Percentiles rank a stretch among this genome's conserved stretches.
phyloP scores from a whole-genome alignment of 192 early-diverging fungal species.

The Coemansia reversa region DNA sequence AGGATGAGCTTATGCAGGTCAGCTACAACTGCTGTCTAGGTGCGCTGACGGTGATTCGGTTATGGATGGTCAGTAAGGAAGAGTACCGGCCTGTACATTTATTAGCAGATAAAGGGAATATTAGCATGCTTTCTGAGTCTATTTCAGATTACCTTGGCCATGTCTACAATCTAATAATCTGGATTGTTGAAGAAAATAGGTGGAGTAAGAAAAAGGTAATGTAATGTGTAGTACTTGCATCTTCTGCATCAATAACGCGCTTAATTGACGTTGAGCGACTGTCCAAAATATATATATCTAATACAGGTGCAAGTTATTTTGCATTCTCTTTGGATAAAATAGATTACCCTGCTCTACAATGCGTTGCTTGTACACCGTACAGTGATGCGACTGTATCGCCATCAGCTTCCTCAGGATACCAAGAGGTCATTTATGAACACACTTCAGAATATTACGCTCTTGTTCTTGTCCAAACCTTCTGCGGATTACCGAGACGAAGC shows the following conservation, averaged over 20 bases:
- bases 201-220: conserved; percentile 45
- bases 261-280: not conserved
- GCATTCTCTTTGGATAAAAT: not conserved
- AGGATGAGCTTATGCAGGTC: conserved; percentile 11
- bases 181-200: conserved; percentile 25
- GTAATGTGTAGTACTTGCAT: not conserved
- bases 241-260: not conserved
- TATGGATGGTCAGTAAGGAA: conserved; percentile 43
- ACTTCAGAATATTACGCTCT: conserved; percentile 16
- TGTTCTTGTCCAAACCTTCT: conserved; percentile 21
- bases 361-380: conserved; percentile 33
- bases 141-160: conserved; percentile 24
- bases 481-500: conserved; percentile 9
- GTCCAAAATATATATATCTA: not conserved
- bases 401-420: conserved; percentile 7
- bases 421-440: conserved; percentile 20
- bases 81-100: conserved; percentile 41
- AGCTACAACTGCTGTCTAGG: conserved; percentile 34
- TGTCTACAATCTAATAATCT: conserved; percentile 23
- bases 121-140: not conserved
- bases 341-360: conserved; percentile 41
- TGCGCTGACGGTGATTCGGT: conserved; percentile 31
- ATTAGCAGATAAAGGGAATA: not conserved
- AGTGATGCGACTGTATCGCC: conserved; percentile 26
- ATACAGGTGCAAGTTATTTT: not conserved